Evolutionary conservation across 2,329 filamentous ascomycete species (phyloP).

Genomic region (Neocucurbitaria cava): DNA sequence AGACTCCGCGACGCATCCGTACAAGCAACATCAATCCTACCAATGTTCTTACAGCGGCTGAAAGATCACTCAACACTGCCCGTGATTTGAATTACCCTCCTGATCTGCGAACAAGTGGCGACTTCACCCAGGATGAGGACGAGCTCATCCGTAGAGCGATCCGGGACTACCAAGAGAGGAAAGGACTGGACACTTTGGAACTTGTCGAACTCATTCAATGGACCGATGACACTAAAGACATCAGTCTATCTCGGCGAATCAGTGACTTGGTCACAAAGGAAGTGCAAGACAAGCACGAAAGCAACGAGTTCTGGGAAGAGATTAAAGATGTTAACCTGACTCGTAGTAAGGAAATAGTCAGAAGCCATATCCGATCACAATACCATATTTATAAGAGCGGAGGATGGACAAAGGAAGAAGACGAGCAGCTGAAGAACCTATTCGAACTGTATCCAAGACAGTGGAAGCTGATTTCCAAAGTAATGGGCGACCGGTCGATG

Average conservation of each 20-base stretch:
- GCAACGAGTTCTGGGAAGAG: slow-evolving; percentile 41
- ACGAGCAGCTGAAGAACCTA: slow-evolving; percentile 59
- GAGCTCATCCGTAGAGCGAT: slow-evolving; percentile 34
- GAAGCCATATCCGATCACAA: slow-evolving; percentile 62
- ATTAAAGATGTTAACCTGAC: slow-evolving; percentile 38
- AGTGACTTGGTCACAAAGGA: slow-evolving; percentile 4
- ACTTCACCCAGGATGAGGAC: slow-evolving; percentile 29
- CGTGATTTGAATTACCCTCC: slow-evolving; percentile 21
- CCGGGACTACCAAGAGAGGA: slow-evolving; percentile 25
- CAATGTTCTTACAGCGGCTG: slow-evolving; percentile 15
- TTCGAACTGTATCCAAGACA: slow-evolving; percentile 60
- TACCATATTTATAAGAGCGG: slow-evolving; percentile 71
- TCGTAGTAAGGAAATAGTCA: slow-evolving; percentile 43
- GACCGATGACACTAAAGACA: slow-evolving; percentile 3
- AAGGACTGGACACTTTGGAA: slow-evolving; percentile 16
- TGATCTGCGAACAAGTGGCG: slow-evolving; percentile 20
- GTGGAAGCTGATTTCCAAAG: slow-evolving; percentile 68
- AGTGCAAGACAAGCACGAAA: slow-evolving; percentile 13
- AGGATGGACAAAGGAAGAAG: slow-evolving; percentile 67
- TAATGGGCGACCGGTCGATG: slow-evolving; percentile 67
- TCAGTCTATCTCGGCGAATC: background rate
- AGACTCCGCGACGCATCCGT: background rate
- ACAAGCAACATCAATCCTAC: background rate
- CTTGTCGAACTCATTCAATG: slow-evolving; percentile 33
- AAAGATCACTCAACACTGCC: slow-evolving; percentile 15